Base-by-base conservation (phyloP, 768 basidiomycete genomes). In the Tylopilus plumbeoviolaceoides region DNA sequence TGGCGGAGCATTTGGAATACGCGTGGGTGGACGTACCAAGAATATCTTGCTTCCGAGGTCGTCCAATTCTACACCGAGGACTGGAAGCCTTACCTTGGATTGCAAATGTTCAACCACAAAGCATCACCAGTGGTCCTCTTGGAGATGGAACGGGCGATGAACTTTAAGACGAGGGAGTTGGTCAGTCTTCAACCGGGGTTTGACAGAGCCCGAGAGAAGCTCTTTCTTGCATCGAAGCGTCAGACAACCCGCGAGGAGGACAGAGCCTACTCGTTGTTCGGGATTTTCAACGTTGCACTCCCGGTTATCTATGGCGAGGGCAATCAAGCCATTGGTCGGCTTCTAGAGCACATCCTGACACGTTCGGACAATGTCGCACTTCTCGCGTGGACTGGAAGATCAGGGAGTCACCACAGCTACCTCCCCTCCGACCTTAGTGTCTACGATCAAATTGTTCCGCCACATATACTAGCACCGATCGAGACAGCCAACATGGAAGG, bases 281-380 rank as follows among this genome's bases (percentile, higher is more conserved):
- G 57, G 4, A 44, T 63, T 9, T 52, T 63, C 28, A 39, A 54
- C 31, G 46, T 47, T 6, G 21, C 23, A 1, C 9, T 63, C 5
- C 54, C 54, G 1, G 25, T 62, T 33, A 27, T 31, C 14, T 63
- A 63, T 23, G 61, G 60, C 10, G 59, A 58, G 38, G 57, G 57
- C 2, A 48, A 41, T 25, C 21, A n/a, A 2, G 40, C 40, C 0
- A 12, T 44, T 0, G 41, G 31, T 12, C 21, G 31, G 0, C 31
- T 50, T 1, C 30, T 43, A 4, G 43, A 41, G 15, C 7, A 48
- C 1, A 30, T 59, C 11, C 5, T 59, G 0, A 35, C 27, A 4
- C 18, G 23, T 3, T 59, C 58, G 0, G 48, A n/a, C 0, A 27
- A 44, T 6, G 27, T 18, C 2, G 5, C 17, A 4, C 9, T 44